A percentile compares a stretch with the other conserved stretches of the same genome.
Conservation (phyloP, 106 monocot genomes). For the Dendrobium huoshanense region DNA sequence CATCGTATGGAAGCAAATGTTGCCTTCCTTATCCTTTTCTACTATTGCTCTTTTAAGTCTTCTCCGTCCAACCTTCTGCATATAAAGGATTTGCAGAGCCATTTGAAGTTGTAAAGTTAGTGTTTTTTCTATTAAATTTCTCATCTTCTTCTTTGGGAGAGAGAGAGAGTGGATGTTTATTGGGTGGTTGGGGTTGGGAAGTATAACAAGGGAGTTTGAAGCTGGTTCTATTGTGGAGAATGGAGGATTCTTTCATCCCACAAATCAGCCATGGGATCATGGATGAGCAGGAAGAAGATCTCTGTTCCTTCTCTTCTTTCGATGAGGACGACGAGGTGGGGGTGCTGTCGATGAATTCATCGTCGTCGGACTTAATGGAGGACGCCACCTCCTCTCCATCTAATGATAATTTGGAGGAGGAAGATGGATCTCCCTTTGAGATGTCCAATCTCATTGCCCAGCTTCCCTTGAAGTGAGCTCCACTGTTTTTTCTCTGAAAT, state of each 20-base stretch:
- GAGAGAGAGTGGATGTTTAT: neutral
- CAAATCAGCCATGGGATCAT: constrained; percentile 23
- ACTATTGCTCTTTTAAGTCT: no score
- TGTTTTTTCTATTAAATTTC: neutral
- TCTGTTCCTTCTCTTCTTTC: constrained; percentile 18
- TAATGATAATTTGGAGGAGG: neutral
- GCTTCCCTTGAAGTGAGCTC: constrained; percentile 41
- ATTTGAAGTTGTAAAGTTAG: neutral
- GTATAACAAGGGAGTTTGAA: neutral
- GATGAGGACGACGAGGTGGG: constrained; percentile 11
- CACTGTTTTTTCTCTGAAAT: neutral
- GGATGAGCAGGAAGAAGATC: constrained; percentile 18
- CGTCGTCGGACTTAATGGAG: constrained; percentile 27
- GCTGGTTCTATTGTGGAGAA: constrained; percentile 1
- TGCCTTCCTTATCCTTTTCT: no score
- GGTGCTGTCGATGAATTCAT: constrained; percentile 10
- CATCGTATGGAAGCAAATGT: neutral
- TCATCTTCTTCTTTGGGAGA: neutral
- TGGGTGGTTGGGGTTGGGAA: neutral
- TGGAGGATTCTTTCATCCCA: constrained; percentile 18
- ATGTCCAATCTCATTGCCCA: constrained; percentile 42
- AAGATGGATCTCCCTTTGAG: constrained; percentile 15
- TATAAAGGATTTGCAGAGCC: neutral
- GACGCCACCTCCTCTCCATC: constrained; percentile 11
- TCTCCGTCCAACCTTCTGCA: neutral